These are phyloP conservation scores for Lecanicillium sp. DNA, from an alignment of 2,329 filamentous ascomycete genomes.

Conservation along the genomic window DNA sequence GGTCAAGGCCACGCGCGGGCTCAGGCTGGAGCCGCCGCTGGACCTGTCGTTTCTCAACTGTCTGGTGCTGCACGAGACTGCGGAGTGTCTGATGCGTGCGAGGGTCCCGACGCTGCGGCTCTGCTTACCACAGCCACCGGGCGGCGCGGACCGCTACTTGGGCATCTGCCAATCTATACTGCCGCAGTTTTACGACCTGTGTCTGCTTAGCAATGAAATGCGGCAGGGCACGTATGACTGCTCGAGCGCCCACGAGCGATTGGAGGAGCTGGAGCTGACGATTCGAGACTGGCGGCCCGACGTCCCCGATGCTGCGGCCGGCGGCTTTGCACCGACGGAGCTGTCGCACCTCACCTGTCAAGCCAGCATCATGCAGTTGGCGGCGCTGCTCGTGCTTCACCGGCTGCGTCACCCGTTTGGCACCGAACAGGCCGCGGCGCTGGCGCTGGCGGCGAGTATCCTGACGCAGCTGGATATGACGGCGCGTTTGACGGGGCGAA, in stretches of 20 bases:
- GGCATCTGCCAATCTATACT: constrained; percentile 17
- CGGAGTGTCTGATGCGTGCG: constrained; percentile 16
- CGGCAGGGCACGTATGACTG: not conserved
- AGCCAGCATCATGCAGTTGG: constrained; percentile 15
- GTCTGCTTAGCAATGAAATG: constrained; percentile 15
- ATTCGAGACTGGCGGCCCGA: constrained; percentile 15
- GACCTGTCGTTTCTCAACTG: constrained; percentile 14
- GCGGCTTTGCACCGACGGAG: constrained; percentile 13
- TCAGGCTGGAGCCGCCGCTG: not conserved
- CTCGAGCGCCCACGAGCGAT: not conserved
- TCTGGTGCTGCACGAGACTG: constrained; percentile 15
- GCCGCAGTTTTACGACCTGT: constrained; percentile 18
- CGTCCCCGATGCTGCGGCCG: constrained; percentile 14
- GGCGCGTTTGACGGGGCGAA: constrained; percentile 9
- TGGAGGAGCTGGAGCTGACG: constrained; percentile 10
- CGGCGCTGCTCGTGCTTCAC: constrained; percentile 16
- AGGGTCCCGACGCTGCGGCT: constrained; percentile 15
- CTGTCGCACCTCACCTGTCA: constrained; percentile 21
- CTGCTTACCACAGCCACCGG: constrained; percentile 3
- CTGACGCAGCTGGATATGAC: constrained; percentile 17
- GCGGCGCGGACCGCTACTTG: constrained; percentile 17
- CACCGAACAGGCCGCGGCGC: constrained; percentile 11
- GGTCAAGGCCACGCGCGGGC: constrained; percentile 9
- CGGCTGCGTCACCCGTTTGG: constrained; percentile 16
- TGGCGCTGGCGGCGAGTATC: constrained; percentile 14